A percentile compares a stretch with the other conserved stretches of the same genome.
Conservation (phyloP, 1,284 basidiomycete species). For the Cryptococcus sp. region DNA sequence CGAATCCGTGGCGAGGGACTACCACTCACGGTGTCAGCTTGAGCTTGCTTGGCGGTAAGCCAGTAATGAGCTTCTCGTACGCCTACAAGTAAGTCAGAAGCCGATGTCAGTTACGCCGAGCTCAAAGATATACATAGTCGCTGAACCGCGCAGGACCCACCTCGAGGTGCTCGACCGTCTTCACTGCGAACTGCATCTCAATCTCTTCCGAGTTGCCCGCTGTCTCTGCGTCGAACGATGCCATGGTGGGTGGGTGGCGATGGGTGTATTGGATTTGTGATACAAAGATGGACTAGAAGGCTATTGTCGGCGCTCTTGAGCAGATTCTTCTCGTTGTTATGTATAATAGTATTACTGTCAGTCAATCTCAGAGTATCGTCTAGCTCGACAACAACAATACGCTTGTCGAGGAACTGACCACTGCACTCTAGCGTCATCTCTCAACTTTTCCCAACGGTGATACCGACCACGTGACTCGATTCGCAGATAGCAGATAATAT, state of each 20-base stretch:
- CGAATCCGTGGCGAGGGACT: background rate
- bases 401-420: background rate
- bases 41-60: constrained; percentile 73
- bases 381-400: background rate
- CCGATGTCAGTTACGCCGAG: too few relatives aligned
- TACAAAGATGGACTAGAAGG: too few relatives aligned
- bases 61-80: constrained; percentile 92
- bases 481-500: background rate
- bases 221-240: constrained; percentile 76
- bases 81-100: constrained; percentile 63
- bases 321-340: too few relatives aligned
- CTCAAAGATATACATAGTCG: background rate
- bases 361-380: too few relatives aligned
- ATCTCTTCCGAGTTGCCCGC: constrained; percentile 92
- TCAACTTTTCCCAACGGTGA: background rate
- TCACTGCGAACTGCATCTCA: constrained; percentile 97
- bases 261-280: background rate
- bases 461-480: background rate
- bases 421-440: background rate
- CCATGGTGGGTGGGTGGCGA: constrained; percentile 25
- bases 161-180: constrained; percentile 93
- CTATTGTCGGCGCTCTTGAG: too few relatives aligned
- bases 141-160: constrained; percentile 54
- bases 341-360: too few relatives aligned
- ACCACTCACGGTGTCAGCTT: constrained; percentile 72